phyloP scores from a whole-genome alignment of 2,329 filamentous ascomycete genomes.

The Dactylellina haptotyla region DNA sequence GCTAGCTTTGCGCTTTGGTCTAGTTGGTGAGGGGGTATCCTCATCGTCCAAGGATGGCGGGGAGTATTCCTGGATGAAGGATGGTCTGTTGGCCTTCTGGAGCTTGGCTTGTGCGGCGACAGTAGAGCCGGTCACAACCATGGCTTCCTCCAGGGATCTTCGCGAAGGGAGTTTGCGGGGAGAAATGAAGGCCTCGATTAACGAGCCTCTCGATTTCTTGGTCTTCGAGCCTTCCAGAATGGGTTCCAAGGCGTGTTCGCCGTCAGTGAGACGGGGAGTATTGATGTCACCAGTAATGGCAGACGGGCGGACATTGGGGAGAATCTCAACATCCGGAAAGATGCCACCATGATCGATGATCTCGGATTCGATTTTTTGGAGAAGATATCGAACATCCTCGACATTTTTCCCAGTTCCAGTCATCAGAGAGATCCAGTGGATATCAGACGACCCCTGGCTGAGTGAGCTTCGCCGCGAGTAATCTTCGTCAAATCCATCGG shows the following conservation, averaged over 20 bases:
- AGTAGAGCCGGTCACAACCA: slow-evolving; percentile 49
- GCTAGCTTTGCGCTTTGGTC: slow-evolving; percentile 50
- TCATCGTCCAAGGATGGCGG: slow-evolving; percentile 46
- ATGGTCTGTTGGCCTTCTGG: slow-evolving; percentile 37
- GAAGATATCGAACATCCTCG: slow-evolving; percentile 60
- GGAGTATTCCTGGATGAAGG: slow-evolving; percentile 42
- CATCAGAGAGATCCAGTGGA: slow-evolving; percentile 54
- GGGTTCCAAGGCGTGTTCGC: slow-evolving; percentile 24
- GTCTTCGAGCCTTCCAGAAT: slow-evolving; percentile 29
- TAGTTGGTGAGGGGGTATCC: slow-evolving; percentile 32
- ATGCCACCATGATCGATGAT: slow-evolving; percentile 59
- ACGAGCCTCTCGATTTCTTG: slow-evolving; percentile 44
- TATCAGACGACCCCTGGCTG: slow-evolving; percentile 30
- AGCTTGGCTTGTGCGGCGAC: slow-evolving; percentile 47
- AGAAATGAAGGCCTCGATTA: slow-evolving; percentile 49
- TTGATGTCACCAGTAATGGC: slow-evolving; percentile 41
- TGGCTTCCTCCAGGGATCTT: slow-evolving; percentile 45
- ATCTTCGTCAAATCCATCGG: slow-evolving; percentile 40
- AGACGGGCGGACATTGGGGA: slow-evolving; percentile 59
- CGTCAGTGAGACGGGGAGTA: slow-evolving; percentile 10
- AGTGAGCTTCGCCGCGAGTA: slow-evolving; percentile 33
- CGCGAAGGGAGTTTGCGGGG: slow-evolving; percentile 49
- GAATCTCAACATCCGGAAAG: slow-evolving; percentile 62
- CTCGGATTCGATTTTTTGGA: slow-evolving; percentile 60
- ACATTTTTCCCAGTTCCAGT: slow-evolving; percentile 60